Evolutionary conservation across 106 monocot genomes (phyloP).

Genomic region (Dendrobium chrysotoxum): DNA sequence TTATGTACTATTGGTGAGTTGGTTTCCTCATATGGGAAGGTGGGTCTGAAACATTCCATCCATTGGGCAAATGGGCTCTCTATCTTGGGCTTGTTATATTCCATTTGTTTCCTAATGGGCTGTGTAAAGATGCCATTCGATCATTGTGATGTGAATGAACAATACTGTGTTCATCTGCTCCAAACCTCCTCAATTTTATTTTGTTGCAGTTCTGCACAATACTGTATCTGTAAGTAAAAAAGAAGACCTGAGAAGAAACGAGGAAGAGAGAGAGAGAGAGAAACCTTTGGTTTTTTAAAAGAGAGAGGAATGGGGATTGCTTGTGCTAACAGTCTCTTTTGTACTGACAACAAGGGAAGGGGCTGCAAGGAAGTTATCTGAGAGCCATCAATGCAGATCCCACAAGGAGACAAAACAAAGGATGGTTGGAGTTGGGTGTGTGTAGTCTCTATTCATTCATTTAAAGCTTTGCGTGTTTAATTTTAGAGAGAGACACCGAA

Average conservation of each 20-base stretch:
- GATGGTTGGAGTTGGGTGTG: constrained; percentile 65
- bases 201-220: not conserved
- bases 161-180: constrained; percentile 18
- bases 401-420: constrained; percentile 68
- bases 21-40: constrained; percentile 28
- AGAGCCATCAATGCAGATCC: constrained; percentile 77
- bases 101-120: constrained; percentile 63
- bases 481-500: constrained; percentile 13
- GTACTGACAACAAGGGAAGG: constrained; percentile 34
- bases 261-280: constrained; percentile 16
- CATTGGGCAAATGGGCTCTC: constrained; percentile 33
- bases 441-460: constrained; percentile 94
- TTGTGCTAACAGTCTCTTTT: constrained; percentile 43
- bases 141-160: constrained; percentile 79
- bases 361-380: constrained; percentile 53
- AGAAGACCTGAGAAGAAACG: constrained; percentile 4
- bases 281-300: constrained; percentile 3
- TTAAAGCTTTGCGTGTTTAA: constrained; percentile 94
- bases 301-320: constrained; percentile 20
- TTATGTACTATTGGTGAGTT: not conserved
- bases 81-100: constrained; percentile 51
- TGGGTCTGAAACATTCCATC: constrained; percentile 59
- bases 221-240: not conserved
- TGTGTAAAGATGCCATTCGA: constrained; percentile 53
- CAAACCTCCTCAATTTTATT: constrained; percentile 12